phyloP scores from a whole-genome alignment of 2,329 filamentous ascomycete species.

The Colletotrichum sp. region DNA sequence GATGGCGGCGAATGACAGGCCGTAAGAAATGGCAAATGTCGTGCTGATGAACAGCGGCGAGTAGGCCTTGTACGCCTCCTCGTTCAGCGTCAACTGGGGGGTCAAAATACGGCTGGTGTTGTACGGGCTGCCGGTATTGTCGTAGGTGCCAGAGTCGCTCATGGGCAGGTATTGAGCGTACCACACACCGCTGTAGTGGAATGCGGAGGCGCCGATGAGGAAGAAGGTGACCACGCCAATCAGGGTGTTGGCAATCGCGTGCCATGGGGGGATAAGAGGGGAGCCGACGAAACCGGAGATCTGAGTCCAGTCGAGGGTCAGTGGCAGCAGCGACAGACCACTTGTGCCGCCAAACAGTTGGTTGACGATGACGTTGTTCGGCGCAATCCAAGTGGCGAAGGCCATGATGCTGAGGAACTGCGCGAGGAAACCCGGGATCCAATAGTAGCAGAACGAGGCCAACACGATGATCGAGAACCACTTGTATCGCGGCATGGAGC shows the following conservation, averaged over 20 bases:
- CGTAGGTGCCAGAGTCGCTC: constrained; percentile 72
- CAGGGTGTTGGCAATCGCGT: constrained; percentile 75
- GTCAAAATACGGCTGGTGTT: constrained; percentile 70
- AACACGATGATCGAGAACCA: constrained; percentile 67
- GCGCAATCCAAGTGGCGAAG: constrained; percentile 75
- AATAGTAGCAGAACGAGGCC: constrained; percentile 69
- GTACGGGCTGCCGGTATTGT: constrained; percentile 70
- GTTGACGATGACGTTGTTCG: constrained; percentile 71
- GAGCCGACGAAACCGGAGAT: constrained; percentile 72
- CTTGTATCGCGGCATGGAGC: constrained; percentile 68
- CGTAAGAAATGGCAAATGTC: constrained; percentile 73
- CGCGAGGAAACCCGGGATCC: constrained; percentile 72
- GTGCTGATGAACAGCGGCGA: constrained; percentile 75
- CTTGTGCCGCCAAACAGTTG: constrained; percentile 75
- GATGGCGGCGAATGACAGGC: constrained; percentile 75
- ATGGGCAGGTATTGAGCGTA: constrained; percentile 71
- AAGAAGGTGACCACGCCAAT: constrained; percentile 72
- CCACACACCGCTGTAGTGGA: constrained; percentile 73
- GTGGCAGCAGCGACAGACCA: constrained; percentile 70
- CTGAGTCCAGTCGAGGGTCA: constrained; percentile 81
- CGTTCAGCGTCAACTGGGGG: constrained; percentile 65
- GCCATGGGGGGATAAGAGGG: constrained; percentile 74
- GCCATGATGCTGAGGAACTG: constrained; percentile 75
- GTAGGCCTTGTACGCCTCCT: constrained; percentile 68
- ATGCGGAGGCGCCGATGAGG: constrained; percentile 59